Evolutionary conservation across 495 filamentous ascomycete species (phyloP).

Genomic region (Hypoxylon trugodes): DNA sequence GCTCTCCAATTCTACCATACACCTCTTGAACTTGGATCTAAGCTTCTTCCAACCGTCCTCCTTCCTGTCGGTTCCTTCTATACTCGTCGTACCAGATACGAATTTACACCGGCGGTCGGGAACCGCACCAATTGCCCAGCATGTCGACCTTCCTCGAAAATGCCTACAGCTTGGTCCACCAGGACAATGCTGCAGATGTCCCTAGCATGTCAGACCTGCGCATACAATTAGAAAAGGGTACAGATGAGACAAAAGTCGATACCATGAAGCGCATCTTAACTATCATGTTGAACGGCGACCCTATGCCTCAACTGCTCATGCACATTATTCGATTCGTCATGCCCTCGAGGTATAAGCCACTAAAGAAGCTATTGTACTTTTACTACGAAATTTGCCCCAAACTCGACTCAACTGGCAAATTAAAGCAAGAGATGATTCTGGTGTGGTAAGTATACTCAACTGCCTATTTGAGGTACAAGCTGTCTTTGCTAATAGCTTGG

Average conservation of each 20-base stretch:
- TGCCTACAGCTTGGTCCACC: slow-evolving; percentile 91
- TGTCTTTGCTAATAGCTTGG: slow-evolving; percentile 25
- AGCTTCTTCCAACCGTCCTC: background rate
- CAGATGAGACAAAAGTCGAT: slow-evolving; percentile 94
- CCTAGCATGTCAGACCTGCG: slow-evolving; percentile 90
- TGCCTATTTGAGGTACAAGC: background rate
- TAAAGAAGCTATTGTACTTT: slow-evolving; percentile 98
- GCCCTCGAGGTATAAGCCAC: slow-evolving; percentile 93
- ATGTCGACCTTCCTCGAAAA: slow-evolving; percentile 96
- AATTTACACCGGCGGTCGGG: slow-evolving; percentile 38
- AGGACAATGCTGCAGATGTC: slow-evolving; percentile 93
- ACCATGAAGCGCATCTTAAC: slow-evolving; percentile 98
- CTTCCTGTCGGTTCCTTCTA: background rate
- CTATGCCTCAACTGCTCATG: slow-evolving; percentile 95
- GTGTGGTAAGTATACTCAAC: slow-evolving; percentile 77
- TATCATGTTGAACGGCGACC: slow-evolving; percentile 97
- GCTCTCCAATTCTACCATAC: slow-evolving; percentile 11
- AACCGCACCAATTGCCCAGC: slow-evolving; percentile 56
- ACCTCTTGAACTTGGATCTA: background rate
- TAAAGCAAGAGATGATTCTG: slow-evolving; percentile 99
- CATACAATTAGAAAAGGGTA: slow-evolving; percentile 95
- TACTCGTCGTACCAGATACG: slow-evolving; percentile 6
- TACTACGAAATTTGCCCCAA: slow-evolving; percentile 99
- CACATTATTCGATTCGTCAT: slow-evolving; percentile 99
- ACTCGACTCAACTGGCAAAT: slow-evolving; percentile 85